Evolutionary conservation across 441 rosid genomes (phyloP).

Genomic region (Omphalea diandra): DNA sequence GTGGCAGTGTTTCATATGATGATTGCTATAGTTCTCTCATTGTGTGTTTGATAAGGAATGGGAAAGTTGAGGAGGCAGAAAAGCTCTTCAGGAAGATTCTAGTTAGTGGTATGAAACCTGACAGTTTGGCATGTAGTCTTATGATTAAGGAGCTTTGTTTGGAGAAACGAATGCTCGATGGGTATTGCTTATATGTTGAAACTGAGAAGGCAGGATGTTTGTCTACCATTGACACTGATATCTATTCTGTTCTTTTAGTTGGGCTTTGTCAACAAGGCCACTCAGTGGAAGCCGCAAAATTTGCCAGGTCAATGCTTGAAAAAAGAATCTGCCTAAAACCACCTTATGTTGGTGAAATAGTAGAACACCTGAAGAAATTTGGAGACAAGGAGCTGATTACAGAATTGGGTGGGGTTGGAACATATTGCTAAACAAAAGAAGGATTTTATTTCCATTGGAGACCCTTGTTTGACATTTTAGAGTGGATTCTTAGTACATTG

Average conservation of each 20-base stretch:
- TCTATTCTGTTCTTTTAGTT: slow-evolving; percentile 48
- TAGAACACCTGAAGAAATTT: slow-evolving; percentile 41
- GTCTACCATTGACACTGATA: slow-evolving; percentile 57
- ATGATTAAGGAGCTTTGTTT: slow-evolving; percentile 63
- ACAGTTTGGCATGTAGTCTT: slow-evolving; percentile 61
- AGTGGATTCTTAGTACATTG: neutral
- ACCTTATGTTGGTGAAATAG: slow-evolving; percentile 38
- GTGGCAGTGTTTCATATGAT: slow-evolving; percentile 51
- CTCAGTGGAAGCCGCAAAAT: slow-evolving; percentile 59
- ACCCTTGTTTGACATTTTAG: neutral
- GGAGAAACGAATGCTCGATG: slow-evolving; percentile 49
- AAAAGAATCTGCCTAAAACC: slow-evolving; percentile 43
- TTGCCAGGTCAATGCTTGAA: slow-evolving; percentile 52
- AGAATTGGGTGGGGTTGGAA: slow-evolving; percentile 30
- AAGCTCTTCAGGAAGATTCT: slow-evolving; percentile 49
- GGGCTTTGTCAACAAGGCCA: slow-evolving; percentile 50
- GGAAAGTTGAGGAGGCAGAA: slow-evolving; percentile 57
- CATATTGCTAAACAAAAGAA: slow-evolving; percentile 21
- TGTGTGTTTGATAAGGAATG: slow-evolving; percentile 45
- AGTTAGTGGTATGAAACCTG: slow-evolving; percentile 52
- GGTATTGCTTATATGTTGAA: slow-evolving; percentile 46
- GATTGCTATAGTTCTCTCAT: slow-evolving; percentile 66
- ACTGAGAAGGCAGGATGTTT: slow-evolving; percentile 44
- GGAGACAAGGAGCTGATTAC: too few relatives aligned
- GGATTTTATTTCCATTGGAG: neutral